Percentiles rank a stretch among this genome's conserved stretches.
These are phyloP conservation scores for Chlamydomonas sp. DNA, from an alignment of 139 green algal genomes.

Conservation along the genomic window DNA sequence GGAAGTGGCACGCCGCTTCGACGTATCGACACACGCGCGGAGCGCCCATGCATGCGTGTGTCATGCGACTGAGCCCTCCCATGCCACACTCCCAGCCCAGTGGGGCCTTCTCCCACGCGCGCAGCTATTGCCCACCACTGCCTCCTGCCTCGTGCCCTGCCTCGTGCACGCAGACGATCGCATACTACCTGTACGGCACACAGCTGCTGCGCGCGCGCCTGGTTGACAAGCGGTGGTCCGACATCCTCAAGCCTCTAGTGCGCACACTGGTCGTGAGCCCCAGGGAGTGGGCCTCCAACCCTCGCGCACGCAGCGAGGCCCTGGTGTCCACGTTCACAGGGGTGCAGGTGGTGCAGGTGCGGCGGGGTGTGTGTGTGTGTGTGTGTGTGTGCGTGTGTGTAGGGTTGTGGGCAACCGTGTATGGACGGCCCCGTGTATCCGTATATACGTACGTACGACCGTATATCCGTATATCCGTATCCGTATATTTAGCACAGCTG, in stretches of 20 bases:
- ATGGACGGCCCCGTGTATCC: too few relatives aligned
- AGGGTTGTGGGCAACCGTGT: too few relatives aligned
- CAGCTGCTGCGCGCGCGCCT: conserved; percentile 1
- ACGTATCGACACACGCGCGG: too few relatives aligned
- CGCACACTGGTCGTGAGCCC: conserved; percentile 4
- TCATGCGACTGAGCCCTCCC: too few relatives aligned
- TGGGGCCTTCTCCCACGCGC: too few relatives aligned
- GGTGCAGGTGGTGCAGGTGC: conserved; percentile 7
- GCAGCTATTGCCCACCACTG: too few relatives aligned
- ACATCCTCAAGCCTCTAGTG: neutral
- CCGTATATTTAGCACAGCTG: neutral
- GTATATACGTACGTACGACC: too few relatives aligned
- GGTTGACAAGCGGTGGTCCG: conserved; percentile 10
- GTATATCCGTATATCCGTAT: too few relatives aligned
- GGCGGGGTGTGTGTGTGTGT: neutral
- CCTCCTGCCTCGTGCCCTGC: too few relatives aligned
- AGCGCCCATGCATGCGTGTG: too few relatives aligned
- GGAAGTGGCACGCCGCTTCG: too few relatives aligned
- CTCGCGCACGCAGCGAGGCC: neutral
- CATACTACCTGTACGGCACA: neutral
- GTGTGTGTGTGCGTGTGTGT: neutral
- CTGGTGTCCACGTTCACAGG: conserved; percentile 3
- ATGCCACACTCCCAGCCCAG: too few relatives aligned
- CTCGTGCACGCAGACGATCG: conserved; percentile 12
- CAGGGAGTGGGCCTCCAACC: neutral